Conservation (phyloP, 2,329 filamentous ascomycete genomes). For the Cyclaneusma minus region DNA sequence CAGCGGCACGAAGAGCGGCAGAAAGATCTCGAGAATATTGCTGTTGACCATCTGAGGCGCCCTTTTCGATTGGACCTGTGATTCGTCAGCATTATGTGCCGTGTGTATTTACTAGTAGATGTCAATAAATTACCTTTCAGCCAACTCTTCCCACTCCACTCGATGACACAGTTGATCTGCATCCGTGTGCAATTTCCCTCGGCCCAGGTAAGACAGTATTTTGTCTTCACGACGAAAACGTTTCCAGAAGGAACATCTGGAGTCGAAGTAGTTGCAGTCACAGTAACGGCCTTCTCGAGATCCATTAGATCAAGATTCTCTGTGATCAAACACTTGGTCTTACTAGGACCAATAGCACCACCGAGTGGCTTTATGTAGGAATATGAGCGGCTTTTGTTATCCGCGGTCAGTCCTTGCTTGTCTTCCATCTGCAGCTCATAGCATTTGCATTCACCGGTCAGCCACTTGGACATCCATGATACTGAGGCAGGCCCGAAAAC, state of each 20-base stretch:
- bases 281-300: constrained; percentile 69
- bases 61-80: constrained; percentile 86
- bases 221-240: constrained; percentile 81
- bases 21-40: constrained; percentile 72
- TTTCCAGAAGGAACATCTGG: constrained; percentile 93
- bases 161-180: constrained; percentile 76
- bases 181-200: constrained; percentile 73
- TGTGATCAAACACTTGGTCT: constrained; percentile 85
- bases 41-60: constrained; percentile 76
- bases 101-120: constrained; percentile 3
- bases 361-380: constrained; percentile 86
- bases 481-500: constrained; percentile 73
- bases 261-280: constrained; percentile 74
- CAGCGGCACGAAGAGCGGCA: constrained; percentile 54
- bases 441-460: constrained; percentile 78
- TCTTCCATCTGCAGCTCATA: constrained; percentile 78
- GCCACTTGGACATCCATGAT: constrained; percentile 72
- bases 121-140: constrained; percentile 72
- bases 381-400: constrained; percentile 60
- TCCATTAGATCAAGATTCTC: constrained; percentile 77
- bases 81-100: constrained; percentile 16
- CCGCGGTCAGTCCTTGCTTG: constrained; percentile 56
- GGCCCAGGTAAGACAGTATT: constrained; percentile 88
- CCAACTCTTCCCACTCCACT: constrained; percentile 98
- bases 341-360: constrained; percentile 72